Evolutionary conservation across 352 stramenopile genomes (phyloP), one percentile per base, ranked within the genome.

Genomic region (Phytophthora sp.): DNA sequence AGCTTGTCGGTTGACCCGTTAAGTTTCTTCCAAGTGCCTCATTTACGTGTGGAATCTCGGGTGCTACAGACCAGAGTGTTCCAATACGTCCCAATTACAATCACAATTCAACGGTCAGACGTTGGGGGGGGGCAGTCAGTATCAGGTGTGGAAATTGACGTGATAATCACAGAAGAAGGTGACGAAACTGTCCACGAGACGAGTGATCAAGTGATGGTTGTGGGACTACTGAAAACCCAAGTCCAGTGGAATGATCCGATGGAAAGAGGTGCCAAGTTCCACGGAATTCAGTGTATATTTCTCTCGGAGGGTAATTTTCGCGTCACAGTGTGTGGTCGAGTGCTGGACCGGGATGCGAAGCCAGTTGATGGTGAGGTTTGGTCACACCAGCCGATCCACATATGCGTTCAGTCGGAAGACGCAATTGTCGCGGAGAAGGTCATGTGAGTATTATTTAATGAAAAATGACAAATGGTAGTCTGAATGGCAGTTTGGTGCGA

Each of bases 281-380:
- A 77, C 54, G 66, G 83, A 51, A 49, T 93, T 24, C 75, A 83
- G 45, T 77, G 76, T 57, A 61, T 90, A 31, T 91, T 93, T 66
- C 60, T 93, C 33, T 86, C 84, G 1, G 73, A 88, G 47, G 84
- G 84, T 11, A 59, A 61, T 18, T 93, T 88, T 57, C 44, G 72
- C 18, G 71, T 89, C 15, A 57, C 66, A 13, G 73, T 84, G 20
- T 69, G 67, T 36, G 79, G 65, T 58, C 66, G 54, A n/a, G 42
- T 73, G 23, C 36, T 73, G 55, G 36, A 21, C 31, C 21, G 38
- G 21, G 61, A 62, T 29, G 68, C 44, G 36, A 51, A 71, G 27
- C 52, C 29, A 52, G 21, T 65, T 50, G 54, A 44, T 38, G 30
- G 36, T 1, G 39, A 79, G 18, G 61, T 90, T 54, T 88, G 77